These are phyloP conservation scores for Wickerhamomyces xylosicus DNA, from an alignment of 805 yeast genomes.

Conservation along the genomic window DNA sequence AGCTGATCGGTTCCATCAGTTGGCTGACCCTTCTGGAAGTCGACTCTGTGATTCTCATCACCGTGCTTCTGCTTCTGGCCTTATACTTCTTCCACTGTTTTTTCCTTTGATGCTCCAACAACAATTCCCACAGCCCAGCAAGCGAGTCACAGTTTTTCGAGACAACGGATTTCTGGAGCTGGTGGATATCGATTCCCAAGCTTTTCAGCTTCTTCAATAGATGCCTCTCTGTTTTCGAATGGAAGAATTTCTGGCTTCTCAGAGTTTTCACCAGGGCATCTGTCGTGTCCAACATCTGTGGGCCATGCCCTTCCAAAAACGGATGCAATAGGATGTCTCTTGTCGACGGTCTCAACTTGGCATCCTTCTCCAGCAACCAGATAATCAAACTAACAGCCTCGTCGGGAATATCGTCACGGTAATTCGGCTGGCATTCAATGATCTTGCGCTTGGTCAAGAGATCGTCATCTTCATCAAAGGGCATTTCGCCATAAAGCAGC, in stretches of 20 bases:
- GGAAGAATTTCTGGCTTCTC: conserved; percentile 34
- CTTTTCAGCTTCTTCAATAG: conserved; percentile 49
- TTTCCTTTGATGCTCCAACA: conserved; percentile 37
- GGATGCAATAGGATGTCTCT: conserved; percentile 41
- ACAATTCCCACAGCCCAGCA: conserved; percentile 66
- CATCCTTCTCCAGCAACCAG: conserved; percentile 53
- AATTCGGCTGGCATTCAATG: conserved; percentile 54
- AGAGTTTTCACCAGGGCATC: conserved; percentile 26
- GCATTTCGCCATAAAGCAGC: conserved; percentile 77
- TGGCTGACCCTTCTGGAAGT: conserved; percentile 20
- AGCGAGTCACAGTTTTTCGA: conserved; percentile 58
- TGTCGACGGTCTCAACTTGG: conserved; percentile 49
- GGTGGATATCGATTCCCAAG: conserved; percentile 53
- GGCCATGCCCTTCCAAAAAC: conserved; percentile 37
- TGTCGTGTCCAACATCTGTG: conserved; percentile 28
- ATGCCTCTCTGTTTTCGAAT: conserved; percentile 50
- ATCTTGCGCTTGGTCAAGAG: conserved; percentile 49
- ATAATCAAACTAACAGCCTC: conserved; percentile 43
- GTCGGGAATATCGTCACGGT: conserved; percentile 33
- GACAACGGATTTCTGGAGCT: conserved; percentile 45
- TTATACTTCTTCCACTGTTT: conserved; percentile 21
- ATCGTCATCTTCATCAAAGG: conserved; percentile 80
- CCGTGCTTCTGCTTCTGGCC: conserved; percentile 24
- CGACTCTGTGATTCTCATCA: conserved; percentile 18
- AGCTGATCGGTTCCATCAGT: conserved; percentile 15